Evolutionary conservation across 1,284 basidiomycete species (phyloP), one percentile per base, ranked within the genome.

Genomic region (Microbotryum silenes-acaulis): DNA sequence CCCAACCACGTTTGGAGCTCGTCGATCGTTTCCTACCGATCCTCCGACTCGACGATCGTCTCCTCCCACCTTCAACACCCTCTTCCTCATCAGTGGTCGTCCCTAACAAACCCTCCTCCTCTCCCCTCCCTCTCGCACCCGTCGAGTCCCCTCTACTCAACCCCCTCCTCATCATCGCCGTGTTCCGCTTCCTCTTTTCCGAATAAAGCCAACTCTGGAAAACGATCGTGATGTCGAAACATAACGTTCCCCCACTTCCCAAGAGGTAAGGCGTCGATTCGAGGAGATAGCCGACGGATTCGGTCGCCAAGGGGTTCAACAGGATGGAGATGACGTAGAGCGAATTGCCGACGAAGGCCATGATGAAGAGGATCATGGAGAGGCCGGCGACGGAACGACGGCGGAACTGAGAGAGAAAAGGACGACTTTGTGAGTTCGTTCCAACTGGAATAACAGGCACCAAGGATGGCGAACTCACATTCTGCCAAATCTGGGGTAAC

Each of bases 401-500:
- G 59, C 82, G 83, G 74, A 84, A 96, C 91, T 94, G 70, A 31
- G 37, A 27, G 4, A 42, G 7, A 23, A 27, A 20, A 18, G 50
- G 44, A 25, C 44, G 55, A 42, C 37, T 31, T 61, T 29, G 23
- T 57, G 14, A 56, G 59, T 51, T 47, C 5, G 51, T 37, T 27
- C 27, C 42, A n/a, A 57, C 31, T 9, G 37, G 44, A 3, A 29
- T 8, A 33, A 3, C 3, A 9, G 18, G 9, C 6, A 20, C 23
- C 7, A 18, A 4, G 1, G n/a, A 7, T 18, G 23, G 12, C 4
- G 4, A 8, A 84, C 89, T 76, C 73, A 93, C 91, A 72, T 96
- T 96, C 77, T 92, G 93, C 91, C 91, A 96, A 67, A 97, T 94
- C 75, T 96, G 92, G 31, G 92, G 92, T 71, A 96, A 77, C 56